phyloP scores from a whole-genome alignment of 331 rosid species.

The Quercus tomentella region DNA sequence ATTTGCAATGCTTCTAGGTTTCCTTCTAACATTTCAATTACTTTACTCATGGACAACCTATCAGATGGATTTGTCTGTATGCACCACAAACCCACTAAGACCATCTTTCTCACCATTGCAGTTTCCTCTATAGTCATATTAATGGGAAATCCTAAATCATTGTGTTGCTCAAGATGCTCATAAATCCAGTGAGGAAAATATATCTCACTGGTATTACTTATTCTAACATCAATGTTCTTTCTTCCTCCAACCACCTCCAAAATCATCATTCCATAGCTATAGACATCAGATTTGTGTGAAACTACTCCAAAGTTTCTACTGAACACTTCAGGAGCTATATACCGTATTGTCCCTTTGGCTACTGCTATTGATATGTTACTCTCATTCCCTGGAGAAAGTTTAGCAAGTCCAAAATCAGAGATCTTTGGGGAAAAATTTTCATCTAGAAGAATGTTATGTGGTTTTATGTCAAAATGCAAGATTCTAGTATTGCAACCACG shows the following conservation, averaged over 20 bases:
- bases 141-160: background rate
- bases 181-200: background rate
- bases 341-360: background rate
- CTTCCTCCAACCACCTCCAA: background rate
- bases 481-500: background rate
- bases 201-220: background rate
- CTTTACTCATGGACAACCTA: background rate
- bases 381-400: background rate
- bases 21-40: background rate
- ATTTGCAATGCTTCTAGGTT: background rate
- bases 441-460: background rate
- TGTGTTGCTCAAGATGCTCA: background rate
- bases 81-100: background rate
- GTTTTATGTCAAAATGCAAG: background rate
- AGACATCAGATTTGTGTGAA: background rate
- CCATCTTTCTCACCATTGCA: background rate
- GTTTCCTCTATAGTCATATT: background rate
- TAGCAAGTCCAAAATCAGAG: background rate
- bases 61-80: background rate
- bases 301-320: background rate
- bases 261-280: background rate
- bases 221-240: background rate
- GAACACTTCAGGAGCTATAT: background rate
- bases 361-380: background rate
- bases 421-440: background rate